Conservation (phyloP, 1,284 basidiomycete species). For the Pyrrhoderma noxium region DNA sequence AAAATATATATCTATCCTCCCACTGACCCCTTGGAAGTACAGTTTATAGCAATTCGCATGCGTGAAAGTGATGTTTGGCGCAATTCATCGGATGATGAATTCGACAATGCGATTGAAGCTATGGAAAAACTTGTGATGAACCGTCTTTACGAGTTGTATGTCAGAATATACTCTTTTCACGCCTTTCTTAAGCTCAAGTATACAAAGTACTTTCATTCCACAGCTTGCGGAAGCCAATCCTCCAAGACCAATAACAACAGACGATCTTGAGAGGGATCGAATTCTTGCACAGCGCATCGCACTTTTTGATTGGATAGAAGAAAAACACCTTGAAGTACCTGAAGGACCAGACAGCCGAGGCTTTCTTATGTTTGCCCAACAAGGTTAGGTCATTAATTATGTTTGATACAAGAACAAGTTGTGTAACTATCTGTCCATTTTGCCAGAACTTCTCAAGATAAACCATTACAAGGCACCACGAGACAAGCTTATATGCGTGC, state of each 20-base stretch:
- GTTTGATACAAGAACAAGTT: neutral
- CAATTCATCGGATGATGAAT: slow-evolving; percentile 70
- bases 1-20: neutral
- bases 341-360: slow-evolving; percentile 63
- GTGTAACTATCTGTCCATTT: neutral
- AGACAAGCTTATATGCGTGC: slow-evolving; percentile 95
- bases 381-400: slow-evolving; percentile 48
- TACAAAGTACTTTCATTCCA: slow-evolving; percentile 79
- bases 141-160: slow-evolving; percentile 86
- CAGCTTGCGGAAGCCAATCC: slow-evolving; percentile 58
- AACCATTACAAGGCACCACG: slow-evolving; percentile 98
- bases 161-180: slow-evolving; percentile 18
- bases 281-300: slow-evolving; percentile 87
- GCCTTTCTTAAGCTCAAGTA: neutral
- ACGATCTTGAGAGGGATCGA: slow-evolving; percentile 92
- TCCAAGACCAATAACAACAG: slow-evolving; percentile 79
- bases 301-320: slow-evolving; percentile 86
- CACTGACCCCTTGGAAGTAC: slow-evolving; percentile 16
- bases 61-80: slow-evolving; percentile 79
- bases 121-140: slow-evolving; percentile 99
- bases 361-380: slow-evolving; percentile 90
- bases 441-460: slow-evolving; percentile 91
- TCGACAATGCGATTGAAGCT: slow-evolving; percentile 95
- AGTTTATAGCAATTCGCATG: slow-evolving; percentile 91
- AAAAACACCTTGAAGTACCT: slow-evolving; percentile 84